Evolutionary conservation across 2,329 filamentous ascomycete genomes (phyloP), one percentile per base, ranked within the genome.

Genomic region (Paradendryphiella salina): DNA sequence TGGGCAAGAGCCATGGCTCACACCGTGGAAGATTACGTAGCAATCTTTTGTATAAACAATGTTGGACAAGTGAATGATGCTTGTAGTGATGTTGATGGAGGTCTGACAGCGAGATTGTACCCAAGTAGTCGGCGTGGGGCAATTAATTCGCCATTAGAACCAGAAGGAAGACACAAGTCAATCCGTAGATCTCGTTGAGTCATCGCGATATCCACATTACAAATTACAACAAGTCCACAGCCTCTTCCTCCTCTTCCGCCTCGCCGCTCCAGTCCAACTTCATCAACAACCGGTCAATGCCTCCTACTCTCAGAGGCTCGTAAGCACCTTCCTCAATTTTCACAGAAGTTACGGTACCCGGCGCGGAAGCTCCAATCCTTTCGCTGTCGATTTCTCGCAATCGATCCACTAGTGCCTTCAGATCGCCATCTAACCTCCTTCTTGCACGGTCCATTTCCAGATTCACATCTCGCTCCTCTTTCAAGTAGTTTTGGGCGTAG

Each of bases 241-340:
- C 28, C 5, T 33, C 20, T 14, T 66, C 60, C 47, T 46, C 45
- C 6, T 61, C 64, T 18, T 69, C 70, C 10, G 71, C 68, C 11
- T 59, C 63, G 8, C 52, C 66, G n/a, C 73, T 73, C 71, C 82
- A 84, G 59, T 96, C 91, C 63, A 96, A 76, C 77, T 96, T 96
- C 90, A 96, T 96, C 68, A 96, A 73, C 67, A 96, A 74, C 51
- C 89, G 80, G 75, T 96, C 90, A 37, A 96, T 84, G 1, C 90
- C 89, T 0, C 89, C 89, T 3, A 90, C 83, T 53, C 87, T 85
- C 55, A 84, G 81, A 1, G 90, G 87, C 23, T 86, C 79, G 69
- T 89, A 96, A 0, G 76, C 79, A 32, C 77, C 76, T 26, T 81
- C 78, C 10, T 64, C 61, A 45, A 60, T 37, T 28, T 57, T 34